Evolutionary conservation across 805 yeast species (phyloP), one percentile per base, ranked within the genome.

Genomic region (Candida boidinii): DNA sequence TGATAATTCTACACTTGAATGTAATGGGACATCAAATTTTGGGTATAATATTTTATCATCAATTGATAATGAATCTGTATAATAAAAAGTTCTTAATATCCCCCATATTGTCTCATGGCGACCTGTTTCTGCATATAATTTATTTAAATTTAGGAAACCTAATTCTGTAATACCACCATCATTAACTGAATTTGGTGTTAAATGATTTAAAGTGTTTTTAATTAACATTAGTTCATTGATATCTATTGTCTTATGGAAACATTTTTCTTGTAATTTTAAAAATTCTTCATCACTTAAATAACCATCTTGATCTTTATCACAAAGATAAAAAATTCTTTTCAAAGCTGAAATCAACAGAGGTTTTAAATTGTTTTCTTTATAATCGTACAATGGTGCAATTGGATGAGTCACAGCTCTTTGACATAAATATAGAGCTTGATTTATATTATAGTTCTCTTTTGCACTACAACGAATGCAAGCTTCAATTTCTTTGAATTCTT

Each of bases 91-190:
- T 33, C 99, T 57, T 17, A 92, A 53, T 15, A 92, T 85, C 0
- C 95, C 95, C 99, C 99, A 92, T 0, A 86, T 80, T 0, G 97
- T 92, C 52, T 92, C 99, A 53, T 92, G 97, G 21, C 97, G 64
- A 0, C 98, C 99, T 23, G 74, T 73, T 44, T 86, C 94, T 1
- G 94, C 94, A 53, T 82, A 92, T 17, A 84, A 57, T 48, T 79
- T 82, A 55, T 85, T 87, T 33, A 92, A 60, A 1, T 75, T 60
- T 3, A 92, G 57, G 48, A 92, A 92, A 0, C 94, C 97, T 29
- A 71, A 74, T 32, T 67, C 70, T 0, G 84, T 71, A 2, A 90
- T 61, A 0, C 95, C 95, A 30, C 54, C 58, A 12, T 33, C 33
- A 15, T 59, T 58, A 7, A 52, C 57, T 1, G 38, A 39, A 1